phyloP scores from a whole-genome alignment of 208 protist genomes.

The Phytomonas serpens region DNA sequence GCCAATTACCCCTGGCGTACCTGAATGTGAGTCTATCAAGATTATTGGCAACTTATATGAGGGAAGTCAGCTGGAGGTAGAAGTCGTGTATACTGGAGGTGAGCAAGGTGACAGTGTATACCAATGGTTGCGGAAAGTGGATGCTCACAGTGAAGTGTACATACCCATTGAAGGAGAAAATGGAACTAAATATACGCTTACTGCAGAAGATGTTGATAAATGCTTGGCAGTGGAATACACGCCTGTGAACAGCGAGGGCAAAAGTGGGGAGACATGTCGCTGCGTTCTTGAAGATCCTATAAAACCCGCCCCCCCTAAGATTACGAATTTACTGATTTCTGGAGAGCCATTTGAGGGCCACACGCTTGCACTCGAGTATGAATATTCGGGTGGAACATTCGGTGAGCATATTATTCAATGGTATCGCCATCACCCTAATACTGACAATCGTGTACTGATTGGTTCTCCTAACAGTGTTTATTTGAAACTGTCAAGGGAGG shows the following conservation, averaged over 20 bases:
- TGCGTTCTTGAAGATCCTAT: constrained; percentile 86
- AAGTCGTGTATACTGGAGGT: constrained; percentile 81
- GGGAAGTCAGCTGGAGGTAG: constrained; percentile 72
- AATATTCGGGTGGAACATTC: constrained; percentile 75
- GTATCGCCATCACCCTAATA: constrained; percentile 61
- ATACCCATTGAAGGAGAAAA: constrained; percentile 76
- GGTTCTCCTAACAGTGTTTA: constrained; percentile 62
- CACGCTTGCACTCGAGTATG: constrained; percentile 66
- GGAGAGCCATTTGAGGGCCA: constrained; percentile 67
- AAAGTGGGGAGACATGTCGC: constrained; percentile 84
- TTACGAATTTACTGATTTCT: constrained; percentile 52
- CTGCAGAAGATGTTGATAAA: constrained; percentile 80
- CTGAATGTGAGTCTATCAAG: constrained; percentile 85
- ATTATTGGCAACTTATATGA: constrained; percentile 85
- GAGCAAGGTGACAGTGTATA: constrained; percentile 82
- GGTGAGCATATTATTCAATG: constrained; percentile 83
- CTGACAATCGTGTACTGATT: constrained; percentile 38
- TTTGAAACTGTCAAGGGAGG: constrained; percentile 52
- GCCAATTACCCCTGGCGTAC: constrained; percentile 49
- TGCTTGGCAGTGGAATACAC: constrained; percentile 89
- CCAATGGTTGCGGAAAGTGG: constrained; percentile 86
- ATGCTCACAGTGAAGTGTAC: constrained; percentile 26
- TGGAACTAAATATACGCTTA: constrained; percentile 61
- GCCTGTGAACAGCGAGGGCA: constrained; percentile 71
- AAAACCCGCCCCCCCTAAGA: constrained; percentile 49